Evolutionary conservation across 208 protist species (phyloP).

Genomic region (Leishmania lainsoni): DNA sequence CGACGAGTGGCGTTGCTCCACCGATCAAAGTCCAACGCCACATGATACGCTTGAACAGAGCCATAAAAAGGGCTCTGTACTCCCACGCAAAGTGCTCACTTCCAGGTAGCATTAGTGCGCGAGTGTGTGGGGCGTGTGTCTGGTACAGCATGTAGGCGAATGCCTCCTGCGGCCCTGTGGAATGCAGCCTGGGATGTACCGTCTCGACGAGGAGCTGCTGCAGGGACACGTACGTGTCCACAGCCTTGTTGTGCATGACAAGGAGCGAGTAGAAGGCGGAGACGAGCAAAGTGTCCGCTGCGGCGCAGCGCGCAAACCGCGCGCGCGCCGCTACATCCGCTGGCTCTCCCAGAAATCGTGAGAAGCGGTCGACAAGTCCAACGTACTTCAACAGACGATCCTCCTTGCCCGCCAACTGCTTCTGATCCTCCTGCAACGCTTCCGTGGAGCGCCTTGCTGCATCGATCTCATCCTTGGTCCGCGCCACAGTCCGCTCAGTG

Average conservation of each 20-base stretch:
- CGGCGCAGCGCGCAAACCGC: conserved; percentile 34
- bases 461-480: conserved; percentile 18
- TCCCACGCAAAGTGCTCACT: conserved; percentile 27
- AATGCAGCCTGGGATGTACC: conserved; percentile 16
- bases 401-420: conserved; percentile 32
- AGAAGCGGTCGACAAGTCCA: conserved; percentile 72
- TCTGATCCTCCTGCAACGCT: conserved; percentile 34
- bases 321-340: conserved; percentile 29
- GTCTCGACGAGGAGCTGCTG: conserved; percentile 18
- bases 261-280: conserved; percentile 65
- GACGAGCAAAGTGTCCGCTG: conserved; percentile 66
- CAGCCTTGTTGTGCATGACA: conserved; percentile 32
- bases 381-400: conserved; percentile 51
- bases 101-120: conserved; percentile 40
- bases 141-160: conserved; percentile 54
- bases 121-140: conserved; percentile 41
- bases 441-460: conserved; percentile 26
- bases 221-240: conserved; percentile 5
- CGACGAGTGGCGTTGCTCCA: conserved; percentile 50
- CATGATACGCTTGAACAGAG: conserved; percentile 44
- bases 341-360: conserved; percentile 34
- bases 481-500: conserved; percentile 11
- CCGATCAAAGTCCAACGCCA: conserved; percentile 71
- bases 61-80: conserved; percentile 27
- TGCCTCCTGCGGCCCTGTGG: conserved; percentile 10